A percentile compares a stretch with the other conserved stretches of the same genome.
phyloP scores from a whole-genome alignment of 345 rosid species.

The Ceriops zippeliana region DNA sequence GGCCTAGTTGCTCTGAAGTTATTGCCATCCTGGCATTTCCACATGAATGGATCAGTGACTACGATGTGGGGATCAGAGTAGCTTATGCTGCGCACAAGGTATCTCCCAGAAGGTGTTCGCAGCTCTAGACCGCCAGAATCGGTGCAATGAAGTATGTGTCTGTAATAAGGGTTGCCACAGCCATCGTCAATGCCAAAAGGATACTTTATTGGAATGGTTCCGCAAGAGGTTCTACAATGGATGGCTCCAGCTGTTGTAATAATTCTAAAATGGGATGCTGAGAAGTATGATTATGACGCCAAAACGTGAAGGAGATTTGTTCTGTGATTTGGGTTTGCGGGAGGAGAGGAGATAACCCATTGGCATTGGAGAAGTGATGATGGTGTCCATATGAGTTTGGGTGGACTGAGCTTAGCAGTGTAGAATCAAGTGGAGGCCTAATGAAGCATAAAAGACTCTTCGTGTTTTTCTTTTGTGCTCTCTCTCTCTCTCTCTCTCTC shows the following conservation, averaged over 20 bases:
- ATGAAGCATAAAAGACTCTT: background rate
- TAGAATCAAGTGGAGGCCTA: conserved; percentile 6
- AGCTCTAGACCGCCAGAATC: conserved; percentile 58
- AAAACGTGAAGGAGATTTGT: conserved; percentile 9
- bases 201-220: conserved; percentile 58
- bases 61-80: conserved; percentile 80
- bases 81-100: conserved; percentile 64
- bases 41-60: conserved; percentile 75
- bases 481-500: background rate
- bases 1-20: conserved; percentile 71
- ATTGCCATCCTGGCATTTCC: conserved; percentile 69
- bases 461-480: background rate
- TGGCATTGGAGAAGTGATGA: conserved; percentile 20
- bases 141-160: conserved; percentile 72
- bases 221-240: conserved; percentile 69
- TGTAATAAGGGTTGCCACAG: conserved; percentile 84
- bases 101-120: conserved; percentile 76
- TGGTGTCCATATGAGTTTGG: background rate
- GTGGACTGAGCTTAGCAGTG: background rate
- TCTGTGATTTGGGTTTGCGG: conserved; percentile 10
- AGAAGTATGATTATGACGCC: conserved; percentile 7
- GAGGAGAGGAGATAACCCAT: conserved; percentile 7
- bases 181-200: conserved; percentile 86
- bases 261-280: conserved; percentile 16
- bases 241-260: conserved; percentile 37